phyloP scores from a whole-genome alignment of 768 basidiomycete species.

The Neoboletus magnificus region DNA sequence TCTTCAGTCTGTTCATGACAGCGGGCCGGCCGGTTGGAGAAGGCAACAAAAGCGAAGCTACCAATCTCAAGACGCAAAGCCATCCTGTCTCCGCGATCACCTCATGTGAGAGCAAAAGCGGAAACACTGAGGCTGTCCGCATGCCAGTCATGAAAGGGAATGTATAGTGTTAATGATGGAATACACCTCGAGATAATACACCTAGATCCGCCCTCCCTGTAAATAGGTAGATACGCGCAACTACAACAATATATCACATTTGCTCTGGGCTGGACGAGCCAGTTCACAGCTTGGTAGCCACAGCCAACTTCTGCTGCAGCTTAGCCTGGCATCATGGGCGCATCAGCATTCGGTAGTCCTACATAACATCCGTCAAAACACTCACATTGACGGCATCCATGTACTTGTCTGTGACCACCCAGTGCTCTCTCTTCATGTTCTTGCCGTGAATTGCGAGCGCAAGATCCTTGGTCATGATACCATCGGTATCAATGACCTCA shows the following conservation, averaged over 20 bases:
- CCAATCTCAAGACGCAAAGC: neutral
- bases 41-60: neutral
- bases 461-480: slow-evolving; percentile 96
- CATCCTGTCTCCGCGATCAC: slow-evolving; percentile 6
- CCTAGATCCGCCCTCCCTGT: slow-evolving; percentile 15
- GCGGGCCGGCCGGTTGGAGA: neutral
- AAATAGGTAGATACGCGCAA: slow-evolving; percentile 16
- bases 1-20: slow-evolving; percentile 26
- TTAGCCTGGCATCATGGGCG: slow-evolving; percentile 34
- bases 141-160: neutral
- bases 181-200: slow-evolving; percentile 18
- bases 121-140: neutral
- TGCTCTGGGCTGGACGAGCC: neutral
- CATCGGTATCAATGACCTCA: slow-evolving; percentile 87
- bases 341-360: slow-evolving; percentile 11
- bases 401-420: slow-evolving; percentile 93
- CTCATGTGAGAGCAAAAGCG: neutral
- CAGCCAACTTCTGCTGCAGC: slow-evolving; percentile 43
- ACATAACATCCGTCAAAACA: slow-evolving; percentile 6
- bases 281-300: slow-evolving; percentile 19
- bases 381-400: slow-evolving; percentile 90
- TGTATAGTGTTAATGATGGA: slow-evolving; percentile 1
- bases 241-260: slow-evolving; percentile 12
- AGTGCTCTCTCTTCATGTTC: slow-evolving; percentile 88
- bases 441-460: slow-evolving; percentile 93